These are phyloP conservation scores for Esteya vermicola DNA, from an alignment of 2,329 filamentous ascomycete species.

Conservation along the genomic window DNA sequence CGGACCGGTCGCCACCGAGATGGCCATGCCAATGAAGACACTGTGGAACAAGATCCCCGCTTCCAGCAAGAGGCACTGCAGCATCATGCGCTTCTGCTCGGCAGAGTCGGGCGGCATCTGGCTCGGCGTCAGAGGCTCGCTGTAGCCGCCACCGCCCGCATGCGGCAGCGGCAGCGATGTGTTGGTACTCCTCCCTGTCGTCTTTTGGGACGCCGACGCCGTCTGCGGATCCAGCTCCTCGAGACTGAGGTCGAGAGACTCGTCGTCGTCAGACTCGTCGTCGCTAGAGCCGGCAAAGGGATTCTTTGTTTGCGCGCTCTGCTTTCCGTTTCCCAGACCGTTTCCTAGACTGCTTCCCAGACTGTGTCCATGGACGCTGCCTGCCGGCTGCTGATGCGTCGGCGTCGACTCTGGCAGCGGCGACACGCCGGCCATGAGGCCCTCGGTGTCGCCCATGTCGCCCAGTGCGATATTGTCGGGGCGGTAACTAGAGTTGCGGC, in stretches of 20 bases:
- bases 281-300: too few species aligned
- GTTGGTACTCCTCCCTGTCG: too few species aligned
- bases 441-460: slow-evolving; percentile 36
- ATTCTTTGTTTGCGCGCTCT: too few species aligned
- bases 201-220: slow-evolving; percentile 9
- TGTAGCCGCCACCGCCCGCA: too few species aligned
- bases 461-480: slow-evolving; percentile 35
- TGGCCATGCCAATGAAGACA: slow-evolving; percentile 76
- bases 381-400: too few species aligned
- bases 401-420: slow-evolving; percentile 43
- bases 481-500: slow-evolving; percentile 24
- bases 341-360: too few species aligned
- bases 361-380: too few species aligned
- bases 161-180: too few species aligned
- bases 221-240: slow-evolving; percentile 39
- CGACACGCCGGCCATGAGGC: slow-evolving; percentile 43
- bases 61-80: slow-evolving; percentile 69
- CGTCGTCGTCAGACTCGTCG: slow-evolving; percentile 33
- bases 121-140: slow-evolving; percentile 7
- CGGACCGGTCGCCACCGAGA: slow-evolving; percentile 67
- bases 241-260: slow-evolving; percentile 38
- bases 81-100: slow-evolving; percentile 50
- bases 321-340: too few species aligned
- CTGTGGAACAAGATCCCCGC: slow-evolving; percentile 76
- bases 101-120: slow-evolving; percentile 26